Percentiles rank a stretch among this genome's conserved stretches.
phyloP scores from a whole-genome alignment of 2,329 filamentous ascomycete species.

The Immersiporthe knoxdaviesiana region DNA sequence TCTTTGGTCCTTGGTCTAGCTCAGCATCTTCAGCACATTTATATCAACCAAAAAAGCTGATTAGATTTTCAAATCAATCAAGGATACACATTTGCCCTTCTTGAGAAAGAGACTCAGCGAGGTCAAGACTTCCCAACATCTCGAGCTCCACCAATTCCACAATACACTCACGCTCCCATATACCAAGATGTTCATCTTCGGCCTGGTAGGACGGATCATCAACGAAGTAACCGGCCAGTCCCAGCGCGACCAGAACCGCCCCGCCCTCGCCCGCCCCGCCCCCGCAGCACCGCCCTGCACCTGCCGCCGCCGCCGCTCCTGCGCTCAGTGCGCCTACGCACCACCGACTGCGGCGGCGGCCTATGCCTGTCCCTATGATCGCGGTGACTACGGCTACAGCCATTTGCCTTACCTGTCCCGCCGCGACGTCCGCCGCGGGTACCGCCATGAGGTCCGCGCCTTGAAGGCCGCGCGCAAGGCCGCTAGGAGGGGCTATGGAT shows the following conservation, averaged over 20 bases:
- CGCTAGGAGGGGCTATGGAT: background rate
- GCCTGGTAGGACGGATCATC: slow-evolving; percentile 14
- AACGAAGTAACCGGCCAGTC: slow-evolving; percentile 16
- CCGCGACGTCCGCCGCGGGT: background rate
- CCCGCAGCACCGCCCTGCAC: background rate
- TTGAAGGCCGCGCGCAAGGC: background rate
- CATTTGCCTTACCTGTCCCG: background rate
- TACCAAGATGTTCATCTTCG: slow-evolving; percentile 19
- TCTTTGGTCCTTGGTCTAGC: background rate
- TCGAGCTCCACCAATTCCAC: too few relatives aligned
- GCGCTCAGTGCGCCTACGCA: slow-evolving; percentile 9
- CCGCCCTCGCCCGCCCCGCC: background rate
- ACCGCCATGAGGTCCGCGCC: slow-evolving; percentile 1
- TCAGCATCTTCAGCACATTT: background rate
- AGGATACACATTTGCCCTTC: background rate
- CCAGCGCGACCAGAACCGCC: background rate
- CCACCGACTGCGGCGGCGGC: background rate
- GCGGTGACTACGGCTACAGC: background rate
- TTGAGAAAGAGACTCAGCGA: background rate
- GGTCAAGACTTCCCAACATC: too few relatives aligned
- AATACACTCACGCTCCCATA: too few relatives aligned
- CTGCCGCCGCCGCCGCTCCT: slow-evolving; percentile 6
- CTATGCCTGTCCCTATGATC: background rate
- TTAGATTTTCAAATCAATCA: background rate
- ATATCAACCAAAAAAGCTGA: background rate